phyloP scores from a whole-genome alignment of 2,329 filamentous ascomycete species.

The Pleurostoma richardsiae region DNA sequence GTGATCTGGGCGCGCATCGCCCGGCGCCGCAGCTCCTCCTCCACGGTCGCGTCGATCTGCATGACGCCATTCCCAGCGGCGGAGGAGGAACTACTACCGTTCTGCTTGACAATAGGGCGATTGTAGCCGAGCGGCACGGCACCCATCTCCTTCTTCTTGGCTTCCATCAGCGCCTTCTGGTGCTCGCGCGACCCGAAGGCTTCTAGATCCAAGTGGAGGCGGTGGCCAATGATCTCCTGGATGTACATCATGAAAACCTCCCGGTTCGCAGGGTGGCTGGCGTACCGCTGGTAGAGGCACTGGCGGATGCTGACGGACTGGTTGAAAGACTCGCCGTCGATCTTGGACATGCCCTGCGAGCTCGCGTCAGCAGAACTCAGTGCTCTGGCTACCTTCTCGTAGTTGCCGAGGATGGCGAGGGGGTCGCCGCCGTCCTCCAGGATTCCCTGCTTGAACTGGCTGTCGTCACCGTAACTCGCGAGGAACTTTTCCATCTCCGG shows the following conservation, averaged over 20 bases:
- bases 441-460: conserved; percentile 6
- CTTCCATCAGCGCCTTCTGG: no score
- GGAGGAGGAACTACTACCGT: no score
- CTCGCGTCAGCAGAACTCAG: neutral
- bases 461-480: conserved; percentile 4
- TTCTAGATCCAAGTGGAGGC: neutral
- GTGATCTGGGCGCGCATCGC: conserved; percentile 11
- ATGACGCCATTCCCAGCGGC: no score
- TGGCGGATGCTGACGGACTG: conserved; percentile 5
- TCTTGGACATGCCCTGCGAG: neutral
- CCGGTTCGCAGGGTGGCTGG: neutral
- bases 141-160: neutral
- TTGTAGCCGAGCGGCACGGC: conserved; percentile 1
- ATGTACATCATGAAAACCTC: conserved; percentile 8
- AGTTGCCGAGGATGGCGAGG: conserved; percentile 1
- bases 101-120: no score
- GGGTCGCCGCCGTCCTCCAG: neutral
- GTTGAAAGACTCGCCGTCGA: neutral
- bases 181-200: neutral
- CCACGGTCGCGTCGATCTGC: neutral
- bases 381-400: conserved; percentile 1
- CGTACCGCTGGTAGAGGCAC: conserved; percentile 6
- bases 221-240: conserved; percentile 2
- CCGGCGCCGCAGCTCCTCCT: conserved; percentile 4
- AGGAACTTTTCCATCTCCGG: conserved; percentile 13